phyloP scores from a whole-genome alignment of 805 yeast species.

The Tetrapisispora nanseiensis region DNA sequence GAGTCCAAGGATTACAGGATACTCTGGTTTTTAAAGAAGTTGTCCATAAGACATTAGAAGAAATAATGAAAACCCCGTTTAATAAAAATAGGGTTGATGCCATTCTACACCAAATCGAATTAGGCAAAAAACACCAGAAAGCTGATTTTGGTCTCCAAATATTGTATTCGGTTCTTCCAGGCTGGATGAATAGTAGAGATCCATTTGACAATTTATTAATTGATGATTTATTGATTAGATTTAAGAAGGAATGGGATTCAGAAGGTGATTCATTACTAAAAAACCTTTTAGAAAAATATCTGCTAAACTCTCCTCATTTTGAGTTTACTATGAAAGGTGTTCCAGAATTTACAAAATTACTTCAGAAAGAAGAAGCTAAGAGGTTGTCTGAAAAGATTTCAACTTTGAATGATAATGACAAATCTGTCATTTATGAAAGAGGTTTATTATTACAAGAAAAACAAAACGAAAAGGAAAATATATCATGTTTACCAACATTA shows the following conservation, averaged over 20 bases:
- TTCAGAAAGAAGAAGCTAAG: conserved; percentile 46
- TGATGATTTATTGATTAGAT: conserved; percentile 46
- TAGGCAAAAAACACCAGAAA: conserved; percentile 74
- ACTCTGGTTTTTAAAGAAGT: conserved; percentile 37
- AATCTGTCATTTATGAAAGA: conserved; percentile 44
- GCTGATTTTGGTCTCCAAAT: conserved; percentile 82
- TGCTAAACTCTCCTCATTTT: conserved; percentile 49
- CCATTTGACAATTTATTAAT: conserved; percentile 62
- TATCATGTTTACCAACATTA: conserved; percentile 72
- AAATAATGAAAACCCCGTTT: conserved; percentile 38
- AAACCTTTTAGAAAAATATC: conserved; percentile 43
- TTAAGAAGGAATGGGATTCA: conserved; percentile 48
- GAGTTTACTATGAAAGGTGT: conserved; percentile 71
- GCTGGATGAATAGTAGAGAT: conserved; percentile 77
- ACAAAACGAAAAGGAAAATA: conserved; percentile 63
- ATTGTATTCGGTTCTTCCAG: conserved; percentile 63
- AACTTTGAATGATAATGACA: conserved; percentile 45
- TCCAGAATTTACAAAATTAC: conserved; percentile 39
- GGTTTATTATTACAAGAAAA: conserved; percentile 50
- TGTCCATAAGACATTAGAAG: conserved; percentile 39
- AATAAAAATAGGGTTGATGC: conserved; percentile 64
- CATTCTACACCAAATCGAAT: conserved; percentile 77
- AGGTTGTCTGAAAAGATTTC: conserved; percentile 39
- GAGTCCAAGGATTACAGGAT: conserved; percentile 68
- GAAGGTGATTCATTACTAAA: conserved; percentile 51